Evolutionary conservation across 768 basidiomycete species (phyloP).

Genomic region (Auriscalpium vulgare): DNA sequence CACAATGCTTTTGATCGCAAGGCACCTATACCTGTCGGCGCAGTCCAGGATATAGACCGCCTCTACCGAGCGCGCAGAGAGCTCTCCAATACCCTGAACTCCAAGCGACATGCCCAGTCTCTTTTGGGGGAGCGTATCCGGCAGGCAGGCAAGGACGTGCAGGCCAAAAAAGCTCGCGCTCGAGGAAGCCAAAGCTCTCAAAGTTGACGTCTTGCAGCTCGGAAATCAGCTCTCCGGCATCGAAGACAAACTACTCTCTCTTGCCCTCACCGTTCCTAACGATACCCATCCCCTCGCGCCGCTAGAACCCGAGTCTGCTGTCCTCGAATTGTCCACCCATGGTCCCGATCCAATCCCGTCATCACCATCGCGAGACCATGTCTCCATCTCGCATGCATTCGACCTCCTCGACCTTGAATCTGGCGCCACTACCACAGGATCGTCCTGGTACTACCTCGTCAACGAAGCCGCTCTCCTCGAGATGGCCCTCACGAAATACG

Average conservation of each 20-base stretch:
- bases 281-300: slow-evolving; percentile 77
- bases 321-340: slow-evolving; percentile 56
- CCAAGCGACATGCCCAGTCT: slow-evolving; percentile 56
- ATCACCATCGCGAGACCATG: slow-evolving; percentile 61
- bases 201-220: slow-evolving; percentile 49
- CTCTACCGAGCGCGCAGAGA: slow-evolving; percentile 59
- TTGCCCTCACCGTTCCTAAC: slow-evolving; percentile 78
- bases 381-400: slow-evolving; percentile 55
- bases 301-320: slow-evolving; percentile 70
- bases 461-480: slow-evolving; percentile 85
- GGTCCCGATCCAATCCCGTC: slow-evolving; percentile 51
- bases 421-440: slow-evolving; percentile 71
- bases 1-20: slow-evolving; percentile 69
- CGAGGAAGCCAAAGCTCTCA: slow-evolving; percentile 53
- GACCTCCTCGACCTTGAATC: slow-evolving; percentile 74
- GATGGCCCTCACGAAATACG: slow-evolving; percentile 80
- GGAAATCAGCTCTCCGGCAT: slow-evolving; percentile 43
- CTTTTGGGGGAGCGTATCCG: slow-evolving; percentile 59
- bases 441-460: slow-evolving; percentile 87
- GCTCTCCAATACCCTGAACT: slow-evolving; percentile 48
- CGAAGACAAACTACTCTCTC: slow-evolving; percentile 54
- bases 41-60: slow-evolving; percentile 52
- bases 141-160: slow-evolving; percentile 29
- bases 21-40: slow-evolving; percentile 46
- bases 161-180: slow-evolving; percentile 42